Evolutionary conservation across 306 rosid genomes (phyloP), one percentile per base, ranked within the genome.

Genomic region (Abrus pulchellus): DNA sequence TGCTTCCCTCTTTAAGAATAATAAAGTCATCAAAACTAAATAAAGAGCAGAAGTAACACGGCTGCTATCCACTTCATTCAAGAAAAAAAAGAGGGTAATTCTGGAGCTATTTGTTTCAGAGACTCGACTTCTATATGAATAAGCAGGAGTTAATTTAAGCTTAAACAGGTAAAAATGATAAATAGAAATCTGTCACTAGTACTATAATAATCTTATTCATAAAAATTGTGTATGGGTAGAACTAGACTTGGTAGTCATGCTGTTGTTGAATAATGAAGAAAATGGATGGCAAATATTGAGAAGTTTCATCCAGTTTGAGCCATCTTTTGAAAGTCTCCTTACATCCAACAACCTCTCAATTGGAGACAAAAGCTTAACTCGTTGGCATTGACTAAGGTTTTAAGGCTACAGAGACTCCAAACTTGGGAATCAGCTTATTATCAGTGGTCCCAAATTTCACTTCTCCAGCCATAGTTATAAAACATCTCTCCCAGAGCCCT

Each of bases 371-470:
- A 56, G 38, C 76, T 75, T 45, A 53, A 62, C 34, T 57, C 47
- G 3, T 20, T 50, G 40, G 59, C 38, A 59, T 69, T 74, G 55
- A 75, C 84, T 84, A 86, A 60, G 90, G 85, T 73, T 14, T 80
- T 13, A 90, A 80, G 76, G 90, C 93, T 75, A 92, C 14, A 43
- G 97, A 90, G 50, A 87, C 77, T 64, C 90, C 97, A 79, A 92
- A 5, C 74, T 79, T 84, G 2, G 92, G 90, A 81, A 72, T 11
- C 55, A 38, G 6, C 28, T 43, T 50, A 67, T 44, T 67, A 27
- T 67, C 72, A 20, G 63, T 0, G 56, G 57, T 80, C 64, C 73
- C 68, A 32, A 92, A 86, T 36, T 89, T 92, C 62, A 90, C 61
- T 70, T 92, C 94, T 60, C 94, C 92, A 56, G 88, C 90, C 64